Evolutionary conservation across 2,329 filamentous ascomycete species (phyloP), one percentile per base, ranked within the genome.

Genomic region (Xylariaceae sp.): DNA sequence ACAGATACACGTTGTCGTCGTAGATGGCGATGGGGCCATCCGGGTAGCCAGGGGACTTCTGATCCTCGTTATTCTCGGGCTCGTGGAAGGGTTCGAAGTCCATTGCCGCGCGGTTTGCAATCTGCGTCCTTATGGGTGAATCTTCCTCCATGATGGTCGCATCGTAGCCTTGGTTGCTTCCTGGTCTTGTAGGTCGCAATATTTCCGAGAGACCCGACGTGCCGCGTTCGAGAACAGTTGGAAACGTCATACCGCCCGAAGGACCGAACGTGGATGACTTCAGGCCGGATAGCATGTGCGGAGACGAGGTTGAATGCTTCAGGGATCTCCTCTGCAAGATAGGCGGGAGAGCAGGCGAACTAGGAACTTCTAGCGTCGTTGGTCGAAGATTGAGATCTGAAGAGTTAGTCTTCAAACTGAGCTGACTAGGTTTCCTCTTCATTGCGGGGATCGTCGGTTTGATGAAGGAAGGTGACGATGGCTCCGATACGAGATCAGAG

Each of bases 21-120:
- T 90, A 89, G 32, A 93, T 89, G 46, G 83, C 79, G 34, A 90
- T 81, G 1, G 85, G 86, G 0, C 85, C 85, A 44, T 87, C 75
- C 0, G 85, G 85, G 52, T 93, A 93, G 1, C 83, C 83, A 12
- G 84, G 83, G 0, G 83, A 83, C 60, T 89, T 89, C 37, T 83
- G 77, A 47, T 87, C 82, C 54, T 86, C 82, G 48, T 83, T 81
- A 44, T 81, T 80, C 47, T 80, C 75, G n/a, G 74, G 74, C 39
- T 83, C 77, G 32, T 67, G 77, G 44, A 69, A 77, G 4, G 75
- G 70, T 47, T 82, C 77, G 15, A 71, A 67, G 32, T 75, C 72
- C 47, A 73, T 70, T 9, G 67, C 68, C 7, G 65, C 64, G 35
- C 75, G 65, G 38, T 70, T 75, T n/a, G 77, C 75, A 45, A 80